phyloP scores from a whole-genome alignment of 2,329 filamentous ascomycete species.

The Tolypocladium guangdongense region DNA sequence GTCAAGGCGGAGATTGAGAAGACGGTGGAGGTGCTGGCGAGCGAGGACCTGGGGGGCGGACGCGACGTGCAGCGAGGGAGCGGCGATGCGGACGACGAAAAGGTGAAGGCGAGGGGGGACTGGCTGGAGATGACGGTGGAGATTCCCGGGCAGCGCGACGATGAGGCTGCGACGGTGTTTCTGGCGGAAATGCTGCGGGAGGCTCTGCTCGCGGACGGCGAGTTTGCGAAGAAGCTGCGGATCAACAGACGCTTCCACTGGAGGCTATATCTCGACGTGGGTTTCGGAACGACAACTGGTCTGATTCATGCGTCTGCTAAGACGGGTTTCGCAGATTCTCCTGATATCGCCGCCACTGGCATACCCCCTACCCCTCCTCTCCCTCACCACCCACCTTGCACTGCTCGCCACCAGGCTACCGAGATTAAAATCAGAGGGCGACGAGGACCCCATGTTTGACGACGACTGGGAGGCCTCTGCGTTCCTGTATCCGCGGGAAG shows the following conservation, averaged over 20 bases:
- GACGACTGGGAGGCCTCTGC: conserved; percentile 89
- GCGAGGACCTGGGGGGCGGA: conserved; percentile 11
- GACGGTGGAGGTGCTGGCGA: conserved; percentile 31
- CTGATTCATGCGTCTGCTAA: conserved; percentile 1
- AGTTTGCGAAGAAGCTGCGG: conserved; percentile 59
- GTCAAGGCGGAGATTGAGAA: conserved; percentile 91
- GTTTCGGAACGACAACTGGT: conserved; percentile 20
- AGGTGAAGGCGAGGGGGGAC: conserved; percentile 38
- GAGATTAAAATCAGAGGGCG: conserved; percentile 72
- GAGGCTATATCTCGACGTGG: conserved; percentile 88
- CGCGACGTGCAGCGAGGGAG: conserved; percentile 20
- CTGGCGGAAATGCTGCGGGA: conserved; percentile 81
- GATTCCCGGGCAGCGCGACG: conserved; percentile 81
- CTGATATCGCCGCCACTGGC: conserved; percentile 88
- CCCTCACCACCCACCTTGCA: conserved; percentile 85
- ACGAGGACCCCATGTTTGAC: conserved; percentile 95
- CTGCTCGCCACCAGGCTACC: conserved; percentile 81
- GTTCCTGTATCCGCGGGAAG: conserved; percentile 57
- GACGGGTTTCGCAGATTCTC: conserved; percentile 52
- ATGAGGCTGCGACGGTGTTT: conserved; percentile 82
- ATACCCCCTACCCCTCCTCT: conserved; percentile 86
- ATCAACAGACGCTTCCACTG: conserved; percentile 93
- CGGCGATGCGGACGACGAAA: conserved; percentile 28
- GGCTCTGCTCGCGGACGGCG: conserved; percentile 64
- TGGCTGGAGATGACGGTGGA: conserved; percentile 92